Evolutionary conservation across 768 basidiomycete species (phyloP).

Genomic region (Termitomyces sp.): DNA sequence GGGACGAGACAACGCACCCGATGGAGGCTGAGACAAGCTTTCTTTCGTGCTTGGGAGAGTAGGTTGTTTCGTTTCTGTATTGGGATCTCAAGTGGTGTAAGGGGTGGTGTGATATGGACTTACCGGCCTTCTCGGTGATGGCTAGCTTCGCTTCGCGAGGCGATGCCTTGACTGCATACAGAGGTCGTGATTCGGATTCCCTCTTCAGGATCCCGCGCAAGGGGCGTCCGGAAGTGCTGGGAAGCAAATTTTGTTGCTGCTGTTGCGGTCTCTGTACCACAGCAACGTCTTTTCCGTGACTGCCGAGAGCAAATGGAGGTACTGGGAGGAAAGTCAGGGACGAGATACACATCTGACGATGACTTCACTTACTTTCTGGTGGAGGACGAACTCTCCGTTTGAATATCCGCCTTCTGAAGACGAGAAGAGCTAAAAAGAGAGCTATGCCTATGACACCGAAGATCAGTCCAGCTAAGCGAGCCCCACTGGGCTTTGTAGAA

Average conservation of each 20-base stretch:
- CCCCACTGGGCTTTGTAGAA: conserved; percentile 1
- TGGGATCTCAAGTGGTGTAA: background rate
- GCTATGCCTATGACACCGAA: conserved; percentile 3
- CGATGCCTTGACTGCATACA: background rate
- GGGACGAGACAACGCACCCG: background rate
- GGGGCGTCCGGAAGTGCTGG: background rate
- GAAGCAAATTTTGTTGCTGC: background rate
- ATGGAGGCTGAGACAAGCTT: background rate
- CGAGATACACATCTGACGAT: background rate
- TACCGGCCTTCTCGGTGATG: background rate
- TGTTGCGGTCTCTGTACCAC: background rate
- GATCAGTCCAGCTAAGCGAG: conserved; percentile 7
- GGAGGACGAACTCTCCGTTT: conserved; percentile 1
- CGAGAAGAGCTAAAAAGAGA: background rate
- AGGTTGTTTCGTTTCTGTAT: background rate
- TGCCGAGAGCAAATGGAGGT: background rate
- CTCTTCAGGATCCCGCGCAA: conserved; percentile 1
- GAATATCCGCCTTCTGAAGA: conserved; percentile 7
- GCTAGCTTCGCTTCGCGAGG: background rate
- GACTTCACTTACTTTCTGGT: background rate
- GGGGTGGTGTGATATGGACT: background rate
- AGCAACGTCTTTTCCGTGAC: background rate
- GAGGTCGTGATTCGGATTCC: background rate
- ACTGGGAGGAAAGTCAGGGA: background rate
- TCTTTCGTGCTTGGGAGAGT: background rate